A percentile compares a stretch with the other conserved stretches of the same genome.
Evolutionary conservation across 768 basidiomycete species (phyloP).

Genomic region (Naganishia antarctica): DNA sequence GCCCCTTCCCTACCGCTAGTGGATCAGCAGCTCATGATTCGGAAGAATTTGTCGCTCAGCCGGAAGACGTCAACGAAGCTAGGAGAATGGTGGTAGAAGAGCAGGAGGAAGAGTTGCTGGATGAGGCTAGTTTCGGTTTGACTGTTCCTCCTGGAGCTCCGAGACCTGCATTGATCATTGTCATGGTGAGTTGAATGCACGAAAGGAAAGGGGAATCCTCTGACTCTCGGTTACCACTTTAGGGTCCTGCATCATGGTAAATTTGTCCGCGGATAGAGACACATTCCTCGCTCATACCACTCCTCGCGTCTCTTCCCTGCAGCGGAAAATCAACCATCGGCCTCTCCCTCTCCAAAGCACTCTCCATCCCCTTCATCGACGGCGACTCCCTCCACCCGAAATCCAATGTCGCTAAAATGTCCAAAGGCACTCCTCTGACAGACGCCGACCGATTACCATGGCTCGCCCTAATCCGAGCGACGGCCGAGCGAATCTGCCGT

Average conservation of each 20-base stretch:
- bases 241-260: constrained; percentile 45
- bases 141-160: constrained; percentile 38
- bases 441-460: constrained; percentile 82
- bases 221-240: constrained; percentile 70
- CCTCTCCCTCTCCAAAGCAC: constrained; percentile 57
- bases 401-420: constrained; percentile 83
- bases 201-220: constrained; percentile 48
- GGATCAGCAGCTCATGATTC: neutral
- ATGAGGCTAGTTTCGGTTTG: constrained; percentile 34
- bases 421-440: constrained; percentile 64
- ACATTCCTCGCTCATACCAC: neutral
- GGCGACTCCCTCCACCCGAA: constrained; percentile 81
- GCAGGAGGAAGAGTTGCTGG: constrained; percentile 30
- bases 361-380: constrained; percentile 74
- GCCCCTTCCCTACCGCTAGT: neutral
- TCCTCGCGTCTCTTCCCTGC: neutral
- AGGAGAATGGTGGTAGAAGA: constrained; percentile 12
- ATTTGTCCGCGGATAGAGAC: neutral
- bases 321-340: constrained; percentile 56
- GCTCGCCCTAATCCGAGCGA: constrained; percentile 67
- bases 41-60: neutral
- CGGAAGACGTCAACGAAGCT: constrained; percentile 3
- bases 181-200: constrained; percentile 44
- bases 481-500: constrained; percentile 55
- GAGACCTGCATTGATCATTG: constrained; percentile 50